phyloP scores from a whole-genome alignment of 129 eudicot genomes.

The carrot (Daucus carota) region DNA sequence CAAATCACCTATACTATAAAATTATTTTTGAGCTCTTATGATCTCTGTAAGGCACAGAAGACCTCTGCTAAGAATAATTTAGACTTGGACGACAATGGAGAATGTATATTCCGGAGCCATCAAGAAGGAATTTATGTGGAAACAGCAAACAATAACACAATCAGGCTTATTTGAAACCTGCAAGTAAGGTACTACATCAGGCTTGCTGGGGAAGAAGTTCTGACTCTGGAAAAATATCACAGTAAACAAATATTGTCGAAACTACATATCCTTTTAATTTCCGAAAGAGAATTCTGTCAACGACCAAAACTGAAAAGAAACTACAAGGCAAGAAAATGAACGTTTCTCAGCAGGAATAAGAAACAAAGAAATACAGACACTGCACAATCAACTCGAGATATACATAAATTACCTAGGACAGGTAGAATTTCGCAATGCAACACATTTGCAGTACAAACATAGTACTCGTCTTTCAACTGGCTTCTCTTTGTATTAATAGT shows the following conservation, averaged over 20 bases:
- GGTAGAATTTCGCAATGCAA: neutral
- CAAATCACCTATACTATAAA: too few species aligned
- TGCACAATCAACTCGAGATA: constrained; percentile 10
- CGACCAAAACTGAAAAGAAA: neutral
- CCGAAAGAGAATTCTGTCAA: neutral
- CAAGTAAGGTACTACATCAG: neutral
- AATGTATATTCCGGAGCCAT: too few species aligned
- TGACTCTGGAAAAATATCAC: too few species aligned
- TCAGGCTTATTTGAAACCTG: too few species aligned
- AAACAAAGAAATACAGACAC: neutral
- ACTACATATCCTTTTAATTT: neutral
- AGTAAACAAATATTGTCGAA: neutral
- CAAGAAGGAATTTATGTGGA: too few species aligned
- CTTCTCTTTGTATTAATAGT: constrained; percentile 47
- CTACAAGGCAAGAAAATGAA: neutral
- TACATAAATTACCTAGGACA: constrained; percentile 6
- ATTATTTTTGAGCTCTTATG: too few species aligned
- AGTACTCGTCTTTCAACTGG: constrained; percentile 10
- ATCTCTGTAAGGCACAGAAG: too few species aligned
- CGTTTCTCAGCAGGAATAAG: neutral
- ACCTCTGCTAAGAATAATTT: too few species aligned
- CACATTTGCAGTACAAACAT: neutral
- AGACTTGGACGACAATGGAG: too few species aligned
- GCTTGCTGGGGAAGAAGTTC: neutral
- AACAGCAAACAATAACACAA: too few species aligned